Evolutionary conservation across 2,329 filamentous ascomycete genomes (phyloP).

Genomic region (Pyrenophora seminiperda): DNA sequence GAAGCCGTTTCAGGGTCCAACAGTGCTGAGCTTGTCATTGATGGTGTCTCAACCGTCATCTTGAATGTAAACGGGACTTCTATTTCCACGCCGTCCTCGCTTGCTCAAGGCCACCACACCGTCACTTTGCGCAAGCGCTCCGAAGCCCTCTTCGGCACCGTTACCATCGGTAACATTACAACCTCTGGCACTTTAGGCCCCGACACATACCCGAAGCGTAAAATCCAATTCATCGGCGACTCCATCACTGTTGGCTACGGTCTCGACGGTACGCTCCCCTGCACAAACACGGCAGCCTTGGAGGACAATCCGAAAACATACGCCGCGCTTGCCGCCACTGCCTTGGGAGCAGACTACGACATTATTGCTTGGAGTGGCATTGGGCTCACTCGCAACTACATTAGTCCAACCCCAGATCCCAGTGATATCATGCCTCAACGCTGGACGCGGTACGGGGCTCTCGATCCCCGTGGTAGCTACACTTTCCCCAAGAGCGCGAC

Average conservation of each 20-base stretch:
- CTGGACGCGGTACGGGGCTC: constrained; percentile 53
- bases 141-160: constrained; percentile 44
- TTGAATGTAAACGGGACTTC: constrained; percentile 38
- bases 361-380: constrained; percentile 55
- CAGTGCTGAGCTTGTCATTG: constrained; percentile 45
- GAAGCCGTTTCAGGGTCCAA: constrained; percentile 42
- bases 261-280: constrained; percentile 50
- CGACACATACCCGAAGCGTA: constrained; percentile 33
- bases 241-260: constrained; percentile 55
- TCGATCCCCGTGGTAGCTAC: constrained; percentile 48
- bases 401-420: constrained; percentile 30
- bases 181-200: constrained; percentile 36
- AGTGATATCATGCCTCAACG: constrained; percentile 49
- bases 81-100: constrained; percentile 35
- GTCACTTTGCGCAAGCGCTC: constrained; percentile 50
- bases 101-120: constrained; percentile 44
- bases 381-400: constrained; percentile 52
- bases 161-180: constrained; percentile 37
- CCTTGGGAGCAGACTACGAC: constrained; percentile 51
- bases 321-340: constrained; percentile 50
- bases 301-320: constrained; percentile 53
- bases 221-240: constrained; percentile 54
- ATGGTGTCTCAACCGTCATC: constrained; percentile 34
- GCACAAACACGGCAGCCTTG: constrained; percentile 48
- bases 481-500: constrained; percentile 42